Conservation (phyloP, 1,284 basidiomycete genomes). For the Ceratobasidium papillatum region DNA sequence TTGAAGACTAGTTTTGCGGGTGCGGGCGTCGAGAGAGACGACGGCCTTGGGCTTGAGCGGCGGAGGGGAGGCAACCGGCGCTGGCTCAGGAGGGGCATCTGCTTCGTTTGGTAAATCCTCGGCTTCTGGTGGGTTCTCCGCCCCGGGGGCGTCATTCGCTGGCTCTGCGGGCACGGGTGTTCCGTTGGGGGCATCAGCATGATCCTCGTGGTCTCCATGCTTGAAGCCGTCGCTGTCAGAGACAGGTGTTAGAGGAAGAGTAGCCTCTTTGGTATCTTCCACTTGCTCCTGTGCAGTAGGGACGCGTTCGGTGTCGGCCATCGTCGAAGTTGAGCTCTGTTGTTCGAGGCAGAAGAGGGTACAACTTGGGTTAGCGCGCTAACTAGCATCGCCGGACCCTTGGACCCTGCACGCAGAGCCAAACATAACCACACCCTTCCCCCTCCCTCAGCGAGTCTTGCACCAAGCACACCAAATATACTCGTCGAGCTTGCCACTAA, state of each 20-base stretch:
- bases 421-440: constrained; percentile 19
- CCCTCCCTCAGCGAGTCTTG: not conserved
- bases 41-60: constrained; percentile 43
- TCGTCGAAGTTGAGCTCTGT: constrained; percentile 20
- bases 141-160: constrained; percentile 21
- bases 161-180: constrained; percentile 36
- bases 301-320: constrained; percentile 35
- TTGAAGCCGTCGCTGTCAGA: constrained; percentile 40
- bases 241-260: constrained; percentile 39
- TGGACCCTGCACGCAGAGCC: constrained; percentile 2
- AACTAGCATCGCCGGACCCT: constrained; percentile 5
- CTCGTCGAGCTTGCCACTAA: not conserved
- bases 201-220: constrained; percentile 42
- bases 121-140: constrained; percentile 2
- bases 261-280: constrained; percentile 32
- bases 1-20: constrained; percentile 15
- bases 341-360: constrained; percentile 27
- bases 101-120: constrained; percentile 17
- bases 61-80: constrained; percentile 14
- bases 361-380: constrained; percentile 26
- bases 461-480: not conserved
- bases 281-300: constrained; percentile 21
- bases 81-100: not conserved
- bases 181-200: constrained; percentile 39
- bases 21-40: constrained; percentile 33